Percentiles rank a stretch among this genome's conserved stretches.
These are phyloP conservation scores for Xanthoparmelia taractica DNA, from an alignment of 495 filamentous ascomycete species.

Conservation along the genomic window DNA sequence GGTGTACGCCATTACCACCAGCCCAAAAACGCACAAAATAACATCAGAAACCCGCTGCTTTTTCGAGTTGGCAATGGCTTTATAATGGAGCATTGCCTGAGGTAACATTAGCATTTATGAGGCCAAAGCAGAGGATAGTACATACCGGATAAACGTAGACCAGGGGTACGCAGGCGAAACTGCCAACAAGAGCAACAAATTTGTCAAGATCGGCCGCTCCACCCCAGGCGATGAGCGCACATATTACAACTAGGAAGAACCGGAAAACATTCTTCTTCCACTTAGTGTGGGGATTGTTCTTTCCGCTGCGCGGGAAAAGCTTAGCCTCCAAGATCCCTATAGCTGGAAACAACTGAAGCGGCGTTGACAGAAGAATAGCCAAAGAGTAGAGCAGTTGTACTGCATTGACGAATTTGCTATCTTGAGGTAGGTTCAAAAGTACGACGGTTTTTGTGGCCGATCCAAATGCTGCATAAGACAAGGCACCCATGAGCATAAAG, in stretches of 20 bases:
- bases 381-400: constrained; percentile 94
- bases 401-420: constrained; percentile 88
- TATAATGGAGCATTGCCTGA: constrained; percentile 84
- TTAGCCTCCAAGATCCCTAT: constrained; percentile 69
- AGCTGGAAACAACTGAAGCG: constrained; percentile 92
- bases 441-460: constrained; percentile 92
- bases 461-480: constrained; percentile 94
- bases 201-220: constrained; percentile 93
- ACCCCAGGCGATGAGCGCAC: constrained; percentile 79
- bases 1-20: constrained; percentile 82
- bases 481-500: constrained; percentile 82
- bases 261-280: constrained; percentile 98
- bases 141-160: constrained; percentile 96
- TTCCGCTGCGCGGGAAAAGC: constrained; percentile 75
- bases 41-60: constrained; percentile 64
- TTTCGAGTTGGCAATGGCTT: constrained; percentile 59
- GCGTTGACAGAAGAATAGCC: constrained; percentile 88
- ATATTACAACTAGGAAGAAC: constrained; percentile 81
- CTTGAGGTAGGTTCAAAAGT: constrained; percentile 90
- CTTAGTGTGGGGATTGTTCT: constrained; percentile 93
- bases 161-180: constrained; percentile 93
- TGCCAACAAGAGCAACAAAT: constrained; percentile 90
- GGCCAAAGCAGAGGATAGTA: constrained; percentile 16
- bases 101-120: constrained; percentile 15
- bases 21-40: constrained; percentile 67